phyloP scores from a whole-genome alignment of 177 flowering plant species.

The Vitis hybrid region DNA sequence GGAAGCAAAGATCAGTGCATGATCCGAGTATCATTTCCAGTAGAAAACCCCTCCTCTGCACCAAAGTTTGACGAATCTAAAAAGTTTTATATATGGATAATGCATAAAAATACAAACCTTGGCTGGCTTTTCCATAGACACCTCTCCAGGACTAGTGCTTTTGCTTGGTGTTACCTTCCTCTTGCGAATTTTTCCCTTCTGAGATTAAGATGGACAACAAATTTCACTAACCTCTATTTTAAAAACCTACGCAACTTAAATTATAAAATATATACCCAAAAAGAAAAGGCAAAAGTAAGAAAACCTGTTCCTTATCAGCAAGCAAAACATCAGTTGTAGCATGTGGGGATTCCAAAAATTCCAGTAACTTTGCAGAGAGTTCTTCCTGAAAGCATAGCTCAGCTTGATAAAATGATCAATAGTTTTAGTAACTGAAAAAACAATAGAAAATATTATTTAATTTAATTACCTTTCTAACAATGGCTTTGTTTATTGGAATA shows the following conservation, averaged over 20 bases:
- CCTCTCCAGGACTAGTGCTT: constrained; percentile 27
- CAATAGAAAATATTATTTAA: not conserved
- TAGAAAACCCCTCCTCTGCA: not conserved
- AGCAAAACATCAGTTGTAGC: constrained; percentile 68
- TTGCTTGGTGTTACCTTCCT: constrained; percentile 37
- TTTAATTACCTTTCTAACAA: constrained; percentile 50
- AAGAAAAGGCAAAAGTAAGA: not conserved
- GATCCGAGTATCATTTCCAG: too few species aligned
- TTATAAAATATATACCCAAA: not conserved
- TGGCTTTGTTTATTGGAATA: constrained; percentile 49
- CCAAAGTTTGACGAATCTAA: not conserved
- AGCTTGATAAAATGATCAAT: not conserved
- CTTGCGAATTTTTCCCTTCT: constrained; percentile 63
- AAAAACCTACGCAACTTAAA: not conserved
- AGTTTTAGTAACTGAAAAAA: not conserved
- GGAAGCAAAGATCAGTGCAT: not conserved
- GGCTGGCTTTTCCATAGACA: constrained; percentile 30
- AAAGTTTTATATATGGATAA: not conserved
- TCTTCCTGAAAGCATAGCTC: constrained; percentile 57
- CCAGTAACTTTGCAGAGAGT: constrained; percentile 54
- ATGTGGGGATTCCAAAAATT: constrained; percentile 79
- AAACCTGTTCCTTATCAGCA: constrained; percentile 74
- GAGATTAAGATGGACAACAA: constrained; percentile 12
- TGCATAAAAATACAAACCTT: constrained; percentile 45
- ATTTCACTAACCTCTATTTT: not conserved